Conservation (phyloP, 2,329 filamentous ascomycete genomes). For the Aspergillus quadricinctus region DNA sequence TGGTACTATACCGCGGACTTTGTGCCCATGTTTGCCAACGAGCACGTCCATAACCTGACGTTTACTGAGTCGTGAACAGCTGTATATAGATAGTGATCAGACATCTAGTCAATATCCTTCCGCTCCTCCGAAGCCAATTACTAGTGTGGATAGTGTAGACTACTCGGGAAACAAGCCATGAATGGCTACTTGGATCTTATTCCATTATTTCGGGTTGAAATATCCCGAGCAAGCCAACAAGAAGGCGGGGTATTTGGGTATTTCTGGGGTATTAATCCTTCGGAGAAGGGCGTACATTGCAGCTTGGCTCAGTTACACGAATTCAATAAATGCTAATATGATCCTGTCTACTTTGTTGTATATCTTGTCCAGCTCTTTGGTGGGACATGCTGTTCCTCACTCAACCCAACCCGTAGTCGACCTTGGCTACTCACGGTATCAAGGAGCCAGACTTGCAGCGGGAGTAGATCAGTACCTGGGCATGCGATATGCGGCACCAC, state of each 20-base stretch:
- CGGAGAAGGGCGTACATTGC: neutral
- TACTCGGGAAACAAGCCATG: too few species aligned
- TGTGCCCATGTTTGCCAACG: slow-evolving; percentile 22
- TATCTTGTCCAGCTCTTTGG: too few species aligned
- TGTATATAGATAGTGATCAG: neutral
- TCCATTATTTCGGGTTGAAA: neutral
- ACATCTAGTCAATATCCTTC: too few species aligned
- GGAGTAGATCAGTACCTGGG: slow-evolving; percentile 67
- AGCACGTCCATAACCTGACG: slow-evolving; percentile 13
- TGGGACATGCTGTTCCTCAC: too few species aligned
- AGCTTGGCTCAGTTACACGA: neutral
- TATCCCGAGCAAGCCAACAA: neutral
- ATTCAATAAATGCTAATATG: neutral
- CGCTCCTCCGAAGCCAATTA: too few species aligned
- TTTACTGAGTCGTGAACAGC: neutral
- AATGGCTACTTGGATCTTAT: neutral
- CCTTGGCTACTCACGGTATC: slow-evolving; percentile 61
- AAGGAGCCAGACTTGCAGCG: slow-evolving; percentile 49
- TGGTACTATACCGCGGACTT: slow-evolving; percentile 23
- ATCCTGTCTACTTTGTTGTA: too few species aligned
- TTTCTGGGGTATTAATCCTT: neutral
- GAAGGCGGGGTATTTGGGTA: neutral
- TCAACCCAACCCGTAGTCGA: slow-evolving; percentile 42
- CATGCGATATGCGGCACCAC: slow-evolving; percentile 65
- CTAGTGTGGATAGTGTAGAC: too few species aligned